These are phyloP conservation scores for Neoboletus magnificus DNA, from an alignment of 768 basidiomycete genomes.

Conservation along the genomic window DNA sequence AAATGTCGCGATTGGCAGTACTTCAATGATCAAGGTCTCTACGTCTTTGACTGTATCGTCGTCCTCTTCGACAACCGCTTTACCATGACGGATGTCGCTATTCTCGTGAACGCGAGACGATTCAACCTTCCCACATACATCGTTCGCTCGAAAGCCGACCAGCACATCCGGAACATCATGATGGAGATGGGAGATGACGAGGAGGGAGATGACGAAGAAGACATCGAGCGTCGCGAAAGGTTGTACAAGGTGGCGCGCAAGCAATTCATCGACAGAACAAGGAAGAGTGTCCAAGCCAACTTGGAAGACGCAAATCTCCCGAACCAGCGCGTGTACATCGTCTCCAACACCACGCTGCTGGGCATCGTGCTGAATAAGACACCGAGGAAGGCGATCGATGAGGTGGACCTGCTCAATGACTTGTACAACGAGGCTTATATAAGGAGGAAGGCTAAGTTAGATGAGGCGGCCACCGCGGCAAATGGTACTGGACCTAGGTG, in stretches of 20 bases:
- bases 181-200: not conserved
- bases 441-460: not conserved
- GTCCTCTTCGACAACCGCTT: no score
- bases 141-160: not conserved
- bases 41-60: no score
- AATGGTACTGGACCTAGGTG: not conserved
- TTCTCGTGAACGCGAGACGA: no score
- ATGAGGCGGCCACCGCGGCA: not conserved
- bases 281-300: constrained; percentile 11
- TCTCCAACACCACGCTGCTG: constrained; percentile 15
- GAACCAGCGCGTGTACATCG: constrained; percentile 24
- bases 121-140: no score
- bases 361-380: constrained; percentile 10
- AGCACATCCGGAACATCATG: not conserved
- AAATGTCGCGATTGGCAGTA: no score
- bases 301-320: constrained; percentile 17
- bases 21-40: no score
- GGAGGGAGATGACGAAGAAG: not conserved
- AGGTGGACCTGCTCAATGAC: constrained; percentile 1
- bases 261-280: constrained; percentile 9
- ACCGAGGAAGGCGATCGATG: constrained; percentile 5
- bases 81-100: no score
- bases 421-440: not conserved
- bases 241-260: constrained; percentile 7
- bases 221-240: not conserved